Evolutionary conservation across 768 basidiomycete species (phyloP).

Genomic region (Leccinum olivaceopallidum): DNA sequence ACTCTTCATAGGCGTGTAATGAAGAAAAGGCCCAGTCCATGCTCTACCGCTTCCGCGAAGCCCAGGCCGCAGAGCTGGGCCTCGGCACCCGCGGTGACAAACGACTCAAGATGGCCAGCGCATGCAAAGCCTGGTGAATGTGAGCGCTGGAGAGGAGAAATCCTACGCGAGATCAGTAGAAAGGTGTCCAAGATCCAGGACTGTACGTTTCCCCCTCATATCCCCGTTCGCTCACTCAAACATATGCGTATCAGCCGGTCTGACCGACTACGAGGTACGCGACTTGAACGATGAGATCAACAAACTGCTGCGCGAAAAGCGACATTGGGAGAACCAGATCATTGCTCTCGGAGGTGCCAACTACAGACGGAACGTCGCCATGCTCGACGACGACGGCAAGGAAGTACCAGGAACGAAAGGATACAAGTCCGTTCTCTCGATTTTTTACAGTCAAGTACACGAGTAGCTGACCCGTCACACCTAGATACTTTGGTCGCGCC

Average conservation of each 20-base stretch:
- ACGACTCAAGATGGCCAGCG: slow-evolving; percentile 90
- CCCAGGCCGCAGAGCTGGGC: slow-evolving; percentile 94
- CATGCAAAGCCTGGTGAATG: slow-evolving; percentile 90
- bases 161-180: slow-evolving; percentile 88
- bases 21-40: slow-evolving; percentile 97
- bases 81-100: slow-evolving; percentile 81
- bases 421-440: slow-evolving; percentile 72
- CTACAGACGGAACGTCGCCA: slow-evolving; percentile 89
- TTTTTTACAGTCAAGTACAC: background rate
- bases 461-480: background rate
- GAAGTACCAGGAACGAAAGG: slow-evolving; percentile 97
- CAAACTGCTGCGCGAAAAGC: slow-evolving; percentile 90
- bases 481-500: slow-evolving; percentile 94
- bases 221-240: background rate
- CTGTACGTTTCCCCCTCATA: slow-evolving; percentile 45
- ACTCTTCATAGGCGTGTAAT: slow-evolving; percentile 79
- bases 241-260: slow-evolving; percentile 59
- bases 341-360: slow-evolving; percentile 96
- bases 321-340: slow-evolving; percentile 98
- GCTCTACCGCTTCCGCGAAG: slow-evolving; percentile 94
- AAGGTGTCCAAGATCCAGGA: slow-evolving; percentile 99
- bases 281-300: slow-evolving; percentile 99
- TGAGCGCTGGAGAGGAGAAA: slow-evolving; percentile 96
- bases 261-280: slow-evolving; percentile 94
- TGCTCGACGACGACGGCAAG: slow-evolving; percentile 93